These are phyloP conservation scores for Lathyrus sativus DNA, from an alignment of 306 rosid genomes.

Conservation along the genomic window DNA sequence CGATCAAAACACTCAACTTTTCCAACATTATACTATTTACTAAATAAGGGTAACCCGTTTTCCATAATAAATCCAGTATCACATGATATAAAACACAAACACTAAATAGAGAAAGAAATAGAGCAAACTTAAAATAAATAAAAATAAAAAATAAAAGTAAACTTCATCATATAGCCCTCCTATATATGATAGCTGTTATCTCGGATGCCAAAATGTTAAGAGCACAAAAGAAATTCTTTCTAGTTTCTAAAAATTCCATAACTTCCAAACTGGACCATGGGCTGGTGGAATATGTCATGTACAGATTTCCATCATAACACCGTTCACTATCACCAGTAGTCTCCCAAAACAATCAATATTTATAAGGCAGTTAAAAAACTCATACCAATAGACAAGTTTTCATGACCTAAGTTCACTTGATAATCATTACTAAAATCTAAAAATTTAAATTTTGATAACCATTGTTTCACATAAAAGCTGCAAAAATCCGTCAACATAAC, in stretches of 20 bases:
- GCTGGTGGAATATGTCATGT: background rate
- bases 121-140: background rate
- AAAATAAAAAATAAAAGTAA: background rate
- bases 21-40: constrained; percentile 37
- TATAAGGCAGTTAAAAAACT: background rate
- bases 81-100: constrained; percentile 22
- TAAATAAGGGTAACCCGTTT: constrained; percentile 11
- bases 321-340: constrained; percentile 3
- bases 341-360: constrained; percentile 9
- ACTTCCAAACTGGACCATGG: background rate
- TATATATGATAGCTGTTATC: background rate
- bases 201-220: background rate
- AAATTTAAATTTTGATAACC: constrained; percentile 4
- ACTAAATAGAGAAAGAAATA: constrained; percentile 7
- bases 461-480: constrained; percentile 10
- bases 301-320: background rate
- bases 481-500: background rate
- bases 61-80: constrained; percentile 23
- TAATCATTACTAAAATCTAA: constrained; percentile 4
- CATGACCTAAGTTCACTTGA: constrained; percentile 13
- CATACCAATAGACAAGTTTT: background rate
- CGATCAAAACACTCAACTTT: constrained; percentile 42
- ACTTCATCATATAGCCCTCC: constrained; percentile 1
- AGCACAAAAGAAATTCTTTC: background rate
- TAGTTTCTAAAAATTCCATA: constrained; percentile 3